These are phyloP conservation scores for Kwoniella heveanensis DNA, from an alignment of 768 basidiomycete species.

Conservation along the genomic window DNA sequence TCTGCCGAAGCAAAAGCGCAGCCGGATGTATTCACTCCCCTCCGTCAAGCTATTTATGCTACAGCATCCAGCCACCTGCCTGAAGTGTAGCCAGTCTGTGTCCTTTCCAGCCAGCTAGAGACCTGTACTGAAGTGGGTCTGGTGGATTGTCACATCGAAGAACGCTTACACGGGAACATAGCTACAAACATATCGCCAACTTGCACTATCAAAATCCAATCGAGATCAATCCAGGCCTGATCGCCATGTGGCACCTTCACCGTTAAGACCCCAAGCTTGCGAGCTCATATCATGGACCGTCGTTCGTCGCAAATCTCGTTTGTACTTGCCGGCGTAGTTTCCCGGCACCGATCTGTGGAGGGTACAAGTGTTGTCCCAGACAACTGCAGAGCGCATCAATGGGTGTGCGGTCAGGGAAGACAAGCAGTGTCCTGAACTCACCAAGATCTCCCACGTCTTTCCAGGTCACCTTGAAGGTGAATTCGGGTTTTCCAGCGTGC, in stretches of 20 bases:
- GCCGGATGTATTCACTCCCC: too few species aligned
- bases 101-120: too few species aligned
- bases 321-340: constrained; percentile 21
- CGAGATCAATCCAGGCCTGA: constrained; percentile 7
- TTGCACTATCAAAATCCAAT: background rate
- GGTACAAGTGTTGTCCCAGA: constrained; percentile 33
- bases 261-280: constrained; percentile 28
- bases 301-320: constrained; percentile 28
- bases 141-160: too few species aligned
- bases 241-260: constrained; percentile 45
- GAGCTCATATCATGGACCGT: constrained; percentile 29
- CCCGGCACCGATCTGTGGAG: constrained; percentile 26
- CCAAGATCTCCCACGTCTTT: constrained; percentile 23
- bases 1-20: too few species aligned
- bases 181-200: background rate
- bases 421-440: background rate
- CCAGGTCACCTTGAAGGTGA: constrained; percentile 18
- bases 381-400: constrained; percentile 5
- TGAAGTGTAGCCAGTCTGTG: too few species aligned
- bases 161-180: too few species aligned
- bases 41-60: too few species aligned
- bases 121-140: too few species aligned
- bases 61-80: too few species aligned
- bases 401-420: background rate
- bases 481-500: constrained; percentile 18